phyloP scores from a whole-genome alignment of 2,329 filamentous ascomycete species.

The Tolypocladium inflatum region DNA sequence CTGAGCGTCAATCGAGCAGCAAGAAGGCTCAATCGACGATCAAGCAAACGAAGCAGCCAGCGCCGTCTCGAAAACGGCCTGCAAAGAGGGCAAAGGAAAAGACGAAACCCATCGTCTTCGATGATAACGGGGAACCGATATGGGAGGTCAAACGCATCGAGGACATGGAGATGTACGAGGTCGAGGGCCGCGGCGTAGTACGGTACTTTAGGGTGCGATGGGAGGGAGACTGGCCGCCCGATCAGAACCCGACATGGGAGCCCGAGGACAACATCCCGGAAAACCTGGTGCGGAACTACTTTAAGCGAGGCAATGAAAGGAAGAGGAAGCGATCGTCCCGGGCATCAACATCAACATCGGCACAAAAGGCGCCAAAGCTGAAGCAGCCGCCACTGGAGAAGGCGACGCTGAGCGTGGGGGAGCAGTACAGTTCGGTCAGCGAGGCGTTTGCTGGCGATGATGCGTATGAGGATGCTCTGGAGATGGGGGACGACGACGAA shows the following conservation, averaged over 20 bases:
- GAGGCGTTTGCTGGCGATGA: conserved; percentile 16
- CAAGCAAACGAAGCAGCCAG: conserved; percentile 1
- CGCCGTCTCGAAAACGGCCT: neutral
- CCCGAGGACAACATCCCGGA: conserved; percentile 40
- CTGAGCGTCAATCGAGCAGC: neutral
- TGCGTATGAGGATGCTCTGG: conserved; percentile 1
- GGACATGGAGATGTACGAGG: conserved; percentile 27
- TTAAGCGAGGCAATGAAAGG: conserved; percentile 15
- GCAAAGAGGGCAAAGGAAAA: neutral
- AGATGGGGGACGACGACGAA: neutral
- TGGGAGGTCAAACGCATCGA: conserved; percentile 38
- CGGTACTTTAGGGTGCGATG: conserved; percentile 44
- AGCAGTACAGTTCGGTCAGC: conserved; percentile 17
- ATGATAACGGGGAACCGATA: conserved; percentile 12
- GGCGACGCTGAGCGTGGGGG: neutral
- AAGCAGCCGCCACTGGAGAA: neutral
- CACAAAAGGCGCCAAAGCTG: neutral
- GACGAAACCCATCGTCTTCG: neutral
- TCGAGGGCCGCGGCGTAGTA: conserved; percentile 22
- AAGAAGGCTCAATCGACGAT: neutral
- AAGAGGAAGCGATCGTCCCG: conserved; percentile 8
- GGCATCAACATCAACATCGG: neutral
- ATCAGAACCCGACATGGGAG: conserved; percentile 50
- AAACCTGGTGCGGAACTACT: conserved; percentile 30
- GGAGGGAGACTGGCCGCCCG: conserved; percentile 46